A percentile compares a stretch with the other conserved stretches of the same genome.
These are phyloP conservation scores for Fusarium floridanum DNA, from an alignment of 2,329 filamentous ascomycete species.

Conservation along the genomic window DNA sequence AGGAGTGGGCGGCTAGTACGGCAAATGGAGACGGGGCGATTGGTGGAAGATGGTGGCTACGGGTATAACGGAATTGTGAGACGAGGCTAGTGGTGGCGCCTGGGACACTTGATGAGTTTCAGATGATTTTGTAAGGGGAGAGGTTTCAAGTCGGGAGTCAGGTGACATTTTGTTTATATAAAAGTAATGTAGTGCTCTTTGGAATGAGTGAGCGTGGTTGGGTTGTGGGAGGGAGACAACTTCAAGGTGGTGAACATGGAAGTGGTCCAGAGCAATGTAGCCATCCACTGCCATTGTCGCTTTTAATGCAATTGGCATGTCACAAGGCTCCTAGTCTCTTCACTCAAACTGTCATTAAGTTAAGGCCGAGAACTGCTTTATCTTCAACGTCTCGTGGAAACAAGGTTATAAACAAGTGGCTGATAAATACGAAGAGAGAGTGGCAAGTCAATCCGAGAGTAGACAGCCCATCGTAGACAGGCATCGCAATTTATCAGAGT, in stretches of 20 bases:
- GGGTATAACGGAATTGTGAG: slow-evolving; percentile 4
- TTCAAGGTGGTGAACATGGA: background rate
- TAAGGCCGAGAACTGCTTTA: no score
- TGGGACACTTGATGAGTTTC: background rate
- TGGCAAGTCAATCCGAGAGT: no score
- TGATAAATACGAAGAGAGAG: no score
- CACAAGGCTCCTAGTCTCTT: no score
- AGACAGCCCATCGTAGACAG: no score
- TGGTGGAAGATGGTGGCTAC: background rate
- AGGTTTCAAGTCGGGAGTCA: background rate
- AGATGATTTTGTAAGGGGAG: background rate
- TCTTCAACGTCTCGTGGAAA: no score
- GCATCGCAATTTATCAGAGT: no score
- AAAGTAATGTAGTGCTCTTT: background rate
- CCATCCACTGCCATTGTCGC: background rate
- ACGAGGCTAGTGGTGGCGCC: background rate
- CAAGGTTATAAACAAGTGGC: no score
- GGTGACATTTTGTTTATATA: background rate
- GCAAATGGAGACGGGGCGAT: background rate
- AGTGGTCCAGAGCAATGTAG: background rate
- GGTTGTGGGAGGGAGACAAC: background rate
- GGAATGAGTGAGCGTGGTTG: background rate
- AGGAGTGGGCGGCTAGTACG: background rate
- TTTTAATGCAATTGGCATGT: background rate
- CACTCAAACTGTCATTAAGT: no score